phyloP scores from a whole-genome alignment of 78 protist genomes.

The Dictyostelium capitatum region DNA sequence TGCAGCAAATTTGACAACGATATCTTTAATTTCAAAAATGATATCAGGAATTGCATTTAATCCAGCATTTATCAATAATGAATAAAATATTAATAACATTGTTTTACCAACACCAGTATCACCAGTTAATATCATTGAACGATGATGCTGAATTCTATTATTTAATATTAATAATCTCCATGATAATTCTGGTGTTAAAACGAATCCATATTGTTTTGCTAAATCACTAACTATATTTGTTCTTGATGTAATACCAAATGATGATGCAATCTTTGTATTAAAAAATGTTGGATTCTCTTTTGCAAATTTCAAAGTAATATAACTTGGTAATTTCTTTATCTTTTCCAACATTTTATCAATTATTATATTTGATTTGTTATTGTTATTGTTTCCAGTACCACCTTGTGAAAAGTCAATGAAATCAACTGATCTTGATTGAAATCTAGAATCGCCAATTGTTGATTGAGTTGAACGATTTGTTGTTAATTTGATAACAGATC shows the following conservation, averaged over 20 bases:
- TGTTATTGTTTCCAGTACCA: background rate
- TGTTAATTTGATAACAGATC: background rate
- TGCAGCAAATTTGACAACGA: background rate
- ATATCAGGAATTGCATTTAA: constrained; percentile 40
- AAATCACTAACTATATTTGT: constrained; percentile 21
- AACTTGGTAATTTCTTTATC: background rate
- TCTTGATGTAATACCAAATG: constrained; percentile 45
- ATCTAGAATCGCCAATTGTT: background rate
- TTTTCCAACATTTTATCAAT: background rate
- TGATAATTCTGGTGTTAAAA: constrained; percentile 75
- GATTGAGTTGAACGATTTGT: background rate
- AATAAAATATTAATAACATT: constrained; percentile 41
- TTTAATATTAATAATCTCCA: constrained; percentile 35
- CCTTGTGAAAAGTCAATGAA: constrained; percentile 19
- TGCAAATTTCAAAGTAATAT: background rate
- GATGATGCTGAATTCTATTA: constrained; percentile 41
- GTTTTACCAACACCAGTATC: constrained; percentile 88
- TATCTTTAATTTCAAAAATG: background rate
- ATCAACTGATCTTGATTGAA: background rate
- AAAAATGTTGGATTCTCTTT: background rate
- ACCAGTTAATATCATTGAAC: constrained; percentile 68
- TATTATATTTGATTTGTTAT: background rate
- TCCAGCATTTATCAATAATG: constrained; percentile 66
- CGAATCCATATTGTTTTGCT: constrained; percentile 44
- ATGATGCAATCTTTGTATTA: background rate